These are phyloP conservation scores for Spergularia marina DNA, from an alignment of 148 eudicot species.

Conservation along the genomic window DNA sequence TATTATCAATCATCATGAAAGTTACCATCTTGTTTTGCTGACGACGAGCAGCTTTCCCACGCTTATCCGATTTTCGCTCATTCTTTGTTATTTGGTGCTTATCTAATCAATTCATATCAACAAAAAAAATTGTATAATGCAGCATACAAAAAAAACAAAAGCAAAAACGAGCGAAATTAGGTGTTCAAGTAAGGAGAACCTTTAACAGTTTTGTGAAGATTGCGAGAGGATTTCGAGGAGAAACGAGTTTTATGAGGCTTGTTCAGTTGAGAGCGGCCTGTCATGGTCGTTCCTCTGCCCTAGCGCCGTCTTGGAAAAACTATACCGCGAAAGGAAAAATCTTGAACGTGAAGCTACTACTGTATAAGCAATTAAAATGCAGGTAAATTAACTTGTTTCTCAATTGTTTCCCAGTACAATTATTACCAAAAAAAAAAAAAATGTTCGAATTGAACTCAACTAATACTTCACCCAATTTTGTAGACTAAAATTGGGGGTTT, in stretches of 20 bases:
- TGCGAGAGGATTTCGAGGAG: conserved; percentile 85
- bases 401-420: too few relatives aligned
- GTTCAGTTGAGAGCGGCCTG: conserved; percentile 71
- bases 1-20: not conserved
- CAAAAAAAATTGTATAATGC: too few relatives aligned
- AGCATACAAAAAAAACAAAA: too few relatives aligned
- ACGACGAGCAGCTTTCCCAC: conserved; percentile 70
- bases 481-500: too few relatives aligned
- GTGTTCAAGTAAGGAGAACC: conserved; percentile 29
- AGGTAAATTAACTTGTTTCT: too few relatives aligned
- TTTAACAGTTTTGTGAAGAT: conserved; percentile 65
- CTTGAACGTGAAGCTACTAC: too few relatives aligned
- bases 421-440: too few relatives aligned
- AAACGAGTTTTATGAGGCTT: conserved; percentile 85
- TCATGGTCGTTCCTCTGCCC: conserved; percentile 39
- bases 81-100: conserved; percentile 57
- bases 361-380: too few relatives aligned
- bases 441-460: too few relatives aligned
- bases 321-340: too few relatives aligned
- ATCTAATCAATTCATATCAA: conserved; percentile 29
- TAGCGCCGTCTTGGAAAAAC: too few relatives aligned
- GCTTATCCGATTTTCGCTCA: conserved; percentile 54
- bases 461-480: too few relatives aligned
- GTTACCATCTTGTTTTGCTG: conserved; percentile 83
- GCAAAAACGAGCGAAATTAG: not conserved